Evolutionary conservation across 768 basidiomycete species (phyloP).

Genomic region (Dentipellis sp.): DNA sequence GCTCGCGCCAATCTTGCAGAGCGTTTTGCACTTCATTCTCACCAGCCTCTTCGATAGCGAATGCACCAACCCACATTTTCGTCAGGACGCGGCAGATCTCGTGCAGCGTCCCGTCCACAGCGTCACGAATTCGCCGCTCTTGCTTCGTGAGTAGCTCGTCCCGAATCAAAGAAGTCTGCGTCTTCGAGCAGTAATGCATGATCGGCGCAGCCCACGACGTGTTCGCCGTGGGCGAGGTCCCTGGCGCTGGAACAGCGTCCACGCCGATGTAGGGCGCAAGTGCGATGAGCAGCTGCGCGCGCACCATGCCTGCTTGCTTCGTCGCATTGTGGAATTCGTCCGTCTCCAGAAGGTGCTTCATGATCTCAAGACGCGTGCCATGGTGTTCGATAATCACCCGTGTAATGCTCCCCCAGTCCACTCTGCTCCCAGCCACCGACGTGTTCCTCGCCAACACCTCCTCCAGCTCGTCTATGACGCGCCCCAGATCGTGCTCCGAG

Average conservation of each 20-base stretch:
- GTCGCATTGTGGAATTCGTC: background rate
- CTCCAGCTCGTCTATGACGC: constrained; percentile 19
- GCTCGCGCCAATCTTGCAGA: constrained; percentile 25
- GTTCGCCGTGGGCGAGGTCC: background rate
- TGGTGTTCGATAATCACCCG: constrained; percentile 33
- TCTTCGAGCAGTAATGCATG: background rate
- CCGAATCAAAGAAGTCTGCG: background rate
- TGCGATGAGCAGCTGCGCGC: constrained; percentile 7
- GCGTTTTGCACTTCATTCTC: constrained; percentile 7
- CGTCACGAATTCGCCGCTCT: background rate
- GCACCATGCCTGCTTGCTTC: constrained; percentile 1
- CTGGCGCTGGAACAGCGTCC: background rate
- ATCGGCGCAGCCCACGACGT: constrained; percentile 1
- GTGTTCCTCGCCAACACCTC: constrained; percentile 15
- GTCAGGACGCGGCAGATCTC: constrained; percentile 9
- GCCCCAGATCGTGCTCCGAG: constrained; percentile 18
- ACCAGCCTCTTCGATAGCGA: constrained; percentile 18
- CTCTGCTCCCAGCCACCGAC: constrained; percentile 17
- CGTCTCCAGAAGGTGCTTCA: constrained; percentile 25
- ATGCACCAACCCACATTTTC: constrained; percentile 31
- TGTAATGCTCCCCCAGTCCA: constrained; percentile 34
- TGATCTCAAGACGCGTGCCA: constrained; percentile 30
- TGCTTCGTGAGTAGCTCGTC: background rate
- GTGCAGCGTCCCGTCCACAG: background rate
- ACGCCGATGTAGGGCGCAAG: background rate